These are phyloP conservation scores for Nicotiana noctiflora DNA, from an alignment of 257 asterid species.

Conservation along the genomic window DNA sequence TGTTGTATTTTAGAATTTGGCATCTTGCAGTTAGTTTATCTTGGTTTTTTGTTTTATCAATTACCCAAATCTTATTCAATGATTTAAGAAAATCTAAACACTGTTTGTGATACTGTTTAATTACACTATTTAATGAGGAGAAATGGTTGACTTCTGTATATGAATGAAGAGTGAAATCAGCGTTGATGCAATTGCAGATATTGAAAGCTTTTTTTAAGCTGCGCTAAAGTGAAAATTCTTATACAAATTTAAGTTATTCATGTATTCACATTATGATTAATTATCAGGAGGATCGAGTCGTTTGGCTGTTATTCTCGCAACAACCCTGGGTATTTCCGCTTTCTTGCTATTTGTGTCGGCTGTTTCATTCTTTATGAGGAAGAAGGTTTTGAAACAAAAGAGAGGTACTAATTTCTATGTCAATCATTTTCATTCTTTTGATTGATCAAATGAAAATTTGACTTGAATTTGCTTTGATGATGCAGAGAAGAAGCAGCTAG, in stretches of 20 bases:
- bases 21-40: background rate
- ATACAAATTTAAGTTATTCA: background rate
- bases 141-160: background rate
- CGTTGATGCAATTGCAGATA: too few relatives aligned
- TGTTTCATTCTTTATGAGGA: constrained; percentile 30
- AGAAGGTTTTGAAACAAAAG: constrained; percentile 22
- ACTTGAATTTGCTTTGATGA: background rate
- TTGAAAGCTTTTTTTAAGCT: too few relatives aligned
- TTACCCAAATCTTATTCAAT: background rate
- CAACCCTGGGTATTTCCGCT: constrained; percentile 36
- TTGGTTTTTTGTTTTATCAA: background rate
- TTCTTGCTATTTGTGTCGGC: constrained; percentile 27
- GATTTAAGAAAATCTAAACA: background rate
- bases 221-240: background rate
- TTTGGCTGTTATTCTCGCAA: constrained; percentile 37
- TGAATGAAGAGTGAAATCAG: background rate
- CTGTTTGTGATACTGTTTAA: background rate
- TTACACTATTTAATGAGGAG: background rate
- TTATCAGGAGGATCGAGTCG: constrained; percentile 35
- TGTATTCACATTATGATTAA: background rate
- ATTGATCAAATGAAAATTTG: background rate
- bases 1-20: background rate
- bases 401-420: constrained; percentile 30
- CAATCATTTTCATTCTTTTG: background rate
- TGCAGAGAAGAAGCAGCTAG: constrained; percentile 53